Base-by-base conservation (phyloP, 306 rosid genomes). In the Cucurbita argyrosperma region DNA sequence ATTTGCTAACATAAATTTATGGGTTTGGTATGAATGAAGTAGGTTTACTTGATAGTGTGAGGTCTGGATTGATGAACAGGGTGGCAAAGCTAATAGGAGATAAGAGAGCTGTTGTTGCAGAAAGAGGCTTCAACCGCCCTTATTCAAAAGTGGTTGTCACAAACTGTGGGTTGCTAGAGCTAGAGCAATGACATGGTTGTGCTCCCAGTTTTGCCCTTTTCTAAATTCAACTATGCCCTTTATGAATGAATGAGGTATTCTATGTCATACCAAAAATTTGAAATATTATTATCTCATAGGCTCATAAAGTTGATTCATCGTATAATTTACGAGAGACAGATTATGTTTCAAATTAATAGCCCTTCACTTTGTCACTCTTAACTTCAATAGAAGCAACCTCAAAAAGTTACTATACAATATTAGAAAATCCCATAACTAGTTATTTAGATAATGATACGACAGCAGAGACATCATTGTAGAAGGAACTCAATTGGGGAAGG, bases 51-150 rank as follows among this genome's bases (percentile, higher is more conserved):
- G 66, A 75, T 19, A 75, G 3, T 18, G 50, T 18, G 50, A 62
- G 18, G 60, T 15, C 35, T 62, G 74, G 21, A 23, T 68, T 47
- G 21, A 57, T 53, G 59, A 57, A 74, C 82, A 92, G 97, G 89
- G 96, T 88, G 79, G 97, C 96, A 64, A 92, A 89, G 92, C 83
- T 88, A 45, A 88, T 92, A 50, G 97, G 97, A 30, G 97, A 92
- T 77, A 92, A 89, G 81, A 83, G 89, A 79, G 97, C 90, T 35
- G 87, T 92, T 18, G 95, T 87, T 57, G 95, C 95, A 60, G 94
- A 92, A 84, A 85, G 95, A 81, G 96, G 96, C 53, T 90, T 90
- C 85, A 90, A 92, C 82, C 92, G 90, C 37, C 95, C 96, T 76
- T 88, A 88, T 57, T 83, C 96, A 0, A 88, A 87, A 82, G 87